phyloP scores from a whole-genome alignment of 2,329 filamentous ascomycete species.

The Sclerotinia minor region DNA sequence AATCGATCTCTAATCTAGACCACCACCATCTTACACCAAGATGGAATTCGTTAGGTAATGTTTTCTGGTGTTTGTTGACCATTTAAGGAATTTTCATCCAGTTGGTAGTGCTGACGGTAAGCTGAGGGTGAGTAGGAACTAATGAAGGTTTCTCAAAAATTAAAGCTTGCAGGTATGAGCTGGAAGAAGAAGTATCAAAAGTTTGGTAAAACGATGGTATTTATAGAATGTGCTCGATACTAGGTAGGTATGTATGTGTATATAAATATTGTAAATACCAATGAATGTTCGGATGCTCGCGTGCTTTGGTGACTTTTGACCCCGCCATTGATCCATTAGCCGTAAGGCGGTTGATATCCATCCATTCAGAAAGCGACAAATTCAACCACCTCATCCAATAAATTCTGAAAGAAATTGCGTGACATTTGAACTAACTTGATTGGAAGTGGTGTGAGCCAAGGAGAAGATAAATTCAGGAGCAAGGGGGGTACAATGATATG shows the following conservation, averaged over 20 bases:
- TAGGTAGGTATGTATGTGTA: too few relatives aligned
- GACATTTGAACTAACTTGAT: conserved; percentile 1
- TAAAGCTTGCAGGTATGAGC: not conserved
- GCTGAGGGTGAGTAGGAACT: not conserved
- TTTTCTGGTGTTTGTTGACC: not conserved
- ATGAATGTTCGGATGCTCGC: conserved; percentile 4
- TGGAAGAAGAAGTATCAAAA: not conserved
- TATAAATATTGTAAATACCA: not conserved
- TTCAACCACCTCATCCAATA: not conserved
- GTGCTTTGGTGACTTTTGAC: not conserved
- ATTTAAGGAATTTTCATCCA: conserved; percentile 8
- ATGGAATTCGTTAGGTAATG: not conserved
- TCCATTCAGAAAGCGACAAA: conserved; percentile 1
- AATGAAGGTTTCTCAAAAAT: not conserved
- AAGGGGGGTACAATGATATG: not conserved
- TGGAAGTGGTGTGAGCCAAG: not conserved
- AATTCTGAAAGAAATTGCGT: conserved; percentile 7
- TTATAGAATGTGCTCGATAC: not conserved
- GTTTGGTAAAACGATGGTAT: not conserved
- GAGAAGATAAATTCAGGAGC: not conserved
- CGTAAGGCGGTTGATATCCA: not conserved
- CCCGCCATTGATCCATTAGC: not conserved
- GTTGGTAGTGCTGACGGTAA: not conserved
- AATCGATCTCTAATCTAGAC: not conserved
- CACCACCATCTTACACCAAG: not conserved